Evolutionary conservation across 2,329 filamentous ascomycete species (phyloP), one percentile per base, ranked within the genome.

Genomic region (Penicillium sp.): DNA sequence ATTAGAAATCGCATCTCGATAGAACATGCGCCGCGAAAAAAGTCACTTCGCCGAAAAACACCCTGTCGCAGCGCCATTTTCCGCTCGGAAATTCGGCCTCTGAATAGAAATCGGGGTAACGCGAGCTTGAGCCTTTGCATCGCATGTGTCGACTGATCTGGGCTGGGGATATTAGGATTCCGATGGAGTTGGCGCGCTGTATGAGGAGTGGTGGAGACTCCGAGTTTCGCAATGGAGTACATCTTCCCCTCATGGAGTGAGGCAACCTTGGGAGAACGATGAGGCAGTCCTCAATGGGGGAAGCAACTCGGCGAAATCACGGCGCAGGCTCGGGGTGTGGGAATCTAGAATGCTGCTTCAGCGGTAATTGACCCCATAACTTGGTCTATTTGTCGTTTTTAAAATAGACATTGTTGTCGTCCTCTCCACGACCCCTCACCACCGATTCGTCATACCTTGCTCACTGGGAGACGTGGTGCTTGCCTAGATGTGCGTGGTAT

Each of bases 191-290:
- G 31, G 9, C 31, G 13, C 19, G 35, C 23, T 31, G 38, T 35
- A 49, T 60, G 58, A 55, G 58, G 58, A 60, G 51, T 60, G 52
- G 58, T 60, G 58, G 58, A 19, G 58, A 50, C 50, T 38, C 49
- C 55, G 55, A 51, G 6, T 48, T 38, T 35, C 55, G 44, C 21
- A 50, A 50, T 60, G 58, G 58, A 56, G 50, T 26, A 26, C 26
- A 26, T 45, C 26, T 57, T 58, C 55, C 44, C 60, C 56, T 58
- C 49, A 62, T 50, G 55, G 29, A 17, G 19, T 46, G 57, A 44
- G 48, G 23, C 38, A 26, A 50, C 53, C 53, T 31, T 56, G 38
- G 17, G 53, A 17, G 9, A 23, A 23, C 26, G 19, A 31, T 7
- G 23, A 19, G 21, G 23, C n/a, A 13, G 29, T 50, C 13, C 23